Percentiles rank a stretch among this genome's conserved stretches.
These are phyloP conservation scores for Citrus australasica DNA, from an alignment of 345 rosid species.

Conservation along the genomic window DNA sequence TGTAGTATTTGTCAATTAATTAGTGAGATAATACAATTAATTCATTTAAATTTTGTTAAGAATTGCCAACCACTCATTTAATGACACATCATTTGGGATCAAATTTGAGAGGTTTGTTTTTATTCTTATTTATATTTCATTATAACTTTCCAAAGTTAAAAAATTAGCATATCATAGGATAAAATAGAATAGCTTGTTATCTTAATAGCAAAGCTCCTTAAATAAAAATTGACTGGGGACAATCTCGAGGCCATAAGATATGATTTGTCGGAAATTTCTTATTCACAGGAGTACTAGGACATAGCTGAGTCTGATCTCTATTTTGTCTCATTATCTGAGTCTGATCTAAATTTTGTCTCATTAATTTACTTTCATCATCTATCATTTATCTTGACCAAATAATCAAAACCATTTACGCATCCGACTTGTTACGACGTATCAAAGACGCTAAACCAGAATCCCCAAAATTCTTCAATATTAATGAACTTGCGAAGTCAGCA, in stretches of 20 bases:
- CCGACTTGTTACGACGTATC: neutral
- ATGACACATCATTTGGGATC: too few species aligned
- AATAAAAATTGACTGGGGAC: neutral
- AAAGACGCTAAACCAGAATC: too few species aligned
- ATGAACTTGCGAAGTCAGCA: too few species aligned
- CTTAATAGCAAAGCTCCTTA: neutral
- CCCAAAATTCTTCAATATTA: too few species aligned
- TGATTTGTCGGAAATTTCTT: neutral
- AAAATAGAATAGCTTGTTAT: too few species aligned
- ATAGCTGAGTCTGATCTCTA: neutral
- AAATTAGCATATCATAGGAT: too few species aligned
- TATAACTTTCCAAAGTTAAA: neutral
- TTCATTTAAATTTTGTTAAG: too few species aligned
- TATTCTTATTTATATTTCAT: too few species aligned
- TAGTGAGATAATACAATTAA: too few species aligned
- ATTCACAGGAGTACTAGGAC: neutral
- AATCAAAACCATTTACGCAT: neutral
- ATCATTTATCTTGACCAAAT: neutral
- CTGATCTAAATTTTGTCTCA: neutral
- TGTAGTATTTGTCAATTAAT: too few species aligned
- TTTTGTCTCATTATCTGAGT: neutral
- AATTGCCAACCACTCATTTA: too few species aligned
- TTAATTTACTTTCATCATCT: neutral
- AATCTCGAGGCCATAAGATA: neutral
- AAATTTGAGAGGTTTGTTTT: too few species aligned